Evolutionary conservation across 768 basidiomycete species (phyloP).

Genomic region (Tulasnella sp.): DNA sequence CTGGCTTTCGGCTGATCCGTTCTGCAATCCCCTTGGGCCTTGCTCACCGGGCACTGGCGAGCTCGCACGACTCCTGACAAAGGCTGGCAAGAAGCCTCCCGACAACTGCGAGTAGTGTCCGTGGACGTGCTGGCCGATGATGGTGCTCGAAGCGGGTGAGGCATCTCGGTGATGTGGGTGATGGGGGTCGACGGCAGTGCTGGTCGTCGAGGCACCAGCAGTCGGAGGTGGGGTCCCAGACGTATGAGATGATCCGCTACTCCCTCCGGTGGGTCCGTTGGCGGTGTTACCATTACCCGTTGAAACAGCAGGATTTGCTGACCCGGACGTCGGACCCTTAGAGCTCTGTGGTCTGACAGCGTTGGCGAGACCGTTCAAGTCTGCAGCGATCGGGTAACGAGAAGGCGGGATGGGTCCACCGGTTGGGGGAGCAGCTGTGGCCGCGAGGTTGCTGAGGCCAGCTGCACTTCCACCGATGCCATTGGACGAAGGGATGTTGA

Average conservation of each 20-base stretch:
- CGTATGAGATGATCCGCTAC: background rate
- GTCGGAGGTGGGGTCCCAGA: conserved; percentile 28
- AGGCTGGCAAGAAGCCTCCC: conserved; percentile 26
- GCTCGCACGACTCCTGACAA: conserved; percentile 27
- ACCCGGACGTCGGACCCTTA: conserved; percentile 22
- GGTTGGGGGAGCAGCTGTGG: background rate
- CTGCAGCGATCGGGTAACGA: conserved; percentile 70
- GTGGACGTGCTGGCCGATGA: conserved; percentile 29
- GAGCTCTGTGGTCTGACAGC: conserved; percentile 21
- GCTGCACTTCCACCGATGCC: conserved; percentile 24
- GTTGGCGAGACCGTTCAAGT: conserved; percentile 42
- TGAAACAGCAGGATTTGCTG: conserved; percentile 19
- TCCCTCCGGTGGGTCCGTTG: conserved; percentile 28
- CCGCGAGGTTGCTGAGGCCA: conserved; percentile 19
- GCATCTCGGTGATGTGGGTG: background rate
- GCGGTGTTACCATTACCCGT: conserved; percentile 16
- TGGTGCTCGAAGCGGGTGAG: background rate
- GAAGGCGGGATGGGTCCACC: conserved; percentile 57
- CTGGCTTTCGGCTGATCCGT: background rate
- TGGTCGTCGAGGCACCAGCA: conserved; percentile 9
- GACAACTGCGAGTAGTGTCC: conserved; percentile 31
- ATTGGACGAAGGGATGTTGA: conserved; percentile 27
- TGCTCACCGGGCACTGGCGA: conserved; percentile 30
- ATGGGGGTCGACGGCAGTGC: conserved; percentile 15
- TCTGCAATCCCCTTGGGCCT: background rate